Evolutionary conservation across 1,284 basidiomycete genomes (phyloP), one percentile per base, ranked within the genome.

Genomic region (Albatrellus sp.): DNA sequence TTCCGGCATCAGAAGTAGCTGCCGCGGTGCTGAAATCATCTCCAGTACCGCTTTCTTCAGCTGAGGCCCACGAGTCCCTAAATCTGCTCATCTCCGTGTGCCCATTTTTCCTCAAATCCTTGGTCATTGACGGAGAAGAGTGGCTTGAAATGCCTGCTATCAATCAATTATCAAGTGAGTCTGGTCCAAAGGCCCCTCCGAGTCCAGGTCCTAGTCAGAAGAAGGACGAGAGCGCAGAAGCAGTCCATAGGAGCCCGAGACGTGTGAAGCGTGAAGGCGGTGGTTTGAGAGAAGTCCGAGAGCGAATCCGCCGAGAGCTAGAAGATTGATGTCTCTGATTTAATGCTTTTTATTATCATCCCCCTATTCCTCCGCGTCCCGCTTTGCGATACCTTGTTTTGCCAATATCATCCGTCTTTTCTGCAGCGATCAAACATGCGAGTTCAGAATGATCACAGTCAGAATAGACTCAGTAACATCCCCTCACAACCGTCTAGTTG

Each of bases 61-160:
- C 78, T 8, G 84, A 89, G 60, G 83, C 84, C 2, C 72, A 70
- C 41, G 83, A 87, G 53, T 86, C 82, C 2, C 58, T 89, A 34
- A 61, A 63, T 16, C 67, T 88, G 57, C 67, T 89, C 42, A 65
- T 69, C 5, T 69, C 69, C 34, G 61, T 87, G 13, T 88, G 85
- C 54, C 84, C 84, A 0, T 88, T 87, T 63, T 88, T 88, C 65
- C 58, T 89, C 45, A 76, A 69, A 53, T 66, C 65, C 41, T 61
- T 85, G 9, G 64, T 72, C 50, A 70, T 87, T 14, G 72, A 63
- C 7, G 73, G 75, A n/a, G 75, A 77, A 54, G 80, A 81, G 44
- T 88, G 83, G 84, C 62, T 88, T 7, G 85, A 88, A 60, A 87
- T 86, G 83, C 83, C 84, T 28, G 69, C 77, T 12, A 57, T 70